Evolutionary conservation across 176 grass and related monocot genomes (phyloP), one percentile per base, ranked within the genome.

Genomic region (Eleusine coracana): DNA sequence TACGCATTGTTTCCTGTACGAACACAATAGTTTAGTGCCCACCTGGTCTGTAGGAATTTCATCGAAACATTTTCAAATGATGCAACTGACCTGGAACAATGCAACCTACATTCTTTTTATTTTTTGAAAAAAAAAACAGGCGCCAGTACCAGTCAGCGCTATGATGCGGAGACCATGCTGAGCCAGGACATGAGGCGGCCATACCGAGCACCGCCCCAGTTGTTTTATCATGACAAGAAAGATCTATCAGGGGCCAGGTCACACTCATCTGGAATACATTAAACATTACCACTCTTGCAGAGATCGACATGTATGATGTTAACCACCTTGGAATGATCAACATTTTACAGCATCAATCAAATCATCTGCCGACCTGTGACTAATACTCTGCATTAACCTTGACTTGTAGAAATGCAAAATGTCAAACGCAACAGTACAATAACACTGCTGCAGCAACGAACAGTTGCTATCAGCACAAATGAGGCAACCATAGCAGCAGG

Each of bases 201-300:
- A 18, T 82, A 72, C 78, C 78, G 72, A 89, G 83, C 73, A 82
- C 78, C 88, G 83, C 63, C 83, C 66, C 59, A 50, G 48, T 86
- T 86, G 78, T 86, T 89, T 89, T 82, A 86, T 72, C 37, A 70
- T 82, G 83, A 73, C 83, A 89, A 77, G 72, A 67, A 86, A 70
- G 65, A 80, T 63, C 82, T 48, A 74, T 66, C 54, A 72, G 56
- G 58, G 58, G 80, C 44, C 71, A 71, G 77, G 82, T 76, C 87
- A 55, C 48, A 55, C 65, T 70, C 66, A 70, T 89, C 83, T 74
- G 68, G 83, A 81, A 63, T 71, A 69, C 64, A 81, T 17, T 70
- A 81, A 85, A 81, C 79, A 65, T 89, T 51, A 37, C 42, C 73
- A 28, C 36, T 73, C 40, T 78, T 64, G 68, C 61, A 61, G 79